Base-by-base conservation (phyloP, 1,139 yeast genomes). In the Zhuliangozyma blackwelliae region DNA sequence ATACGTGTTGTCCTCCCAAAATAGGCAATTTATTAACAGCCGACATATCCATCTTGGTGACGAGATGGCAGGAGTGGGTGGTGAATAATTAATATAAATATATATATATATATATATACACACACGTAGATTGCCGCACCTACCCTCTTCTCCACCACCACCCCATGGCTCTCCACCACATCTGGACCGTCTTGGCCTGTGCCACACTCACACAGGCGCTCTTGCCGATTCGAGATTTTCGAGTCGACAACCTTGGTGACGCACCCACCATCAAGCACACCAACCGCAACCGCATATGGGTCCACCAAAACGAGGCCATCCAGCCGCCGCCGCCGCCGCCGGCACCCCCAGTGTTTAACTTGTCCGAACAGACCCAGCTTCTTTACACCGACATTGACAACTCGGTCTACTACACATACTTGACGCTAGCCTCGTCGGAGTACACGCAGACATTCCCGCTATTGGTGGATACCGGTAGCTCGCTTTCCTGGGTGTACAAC, bases 401-500 rank as follows among this genome's bases (percentile, higher is more conserved):
- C 32, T 56, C 66, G 10, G 55, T 60, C 22, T 61, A 54, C 41
- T 62, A 51, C 41, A 31, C 61, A 27, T 48, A 53, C 28, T 37
- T 52, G 11, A 39, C 52, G 9, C 39, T 62, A 2, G 5, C 10
- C 2, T 26, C 29, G 8, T 60, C 67, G 7, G 52, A 61, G 22
- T 70, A 65, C 33, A 48, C 59, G 16, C 55, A 56, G 26, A 60
- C 59, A 25, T 79, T 70, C 49, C 75, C 76, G 6, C 58, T 81
- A 31, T 65, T 81, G 12, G 59, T 81, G 22, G 88, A 81, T 52
- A 80, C 88, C 0, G 87, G 85, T 2, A 77, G 83, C 27, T 77
- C 80, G 28, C 72, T 78, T 41, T 55, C 80, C 2, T 81, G 88
- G 88, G 67, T 81, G 3, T 79, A 77, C 50, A 78, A 78, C 35